Percentiles rank a stretch among this genome's conserved stretches.
Evolutionary conservation across 352 stramenopile species (phyloP).

Genomic region (Pythium folliculosum): DNA sequence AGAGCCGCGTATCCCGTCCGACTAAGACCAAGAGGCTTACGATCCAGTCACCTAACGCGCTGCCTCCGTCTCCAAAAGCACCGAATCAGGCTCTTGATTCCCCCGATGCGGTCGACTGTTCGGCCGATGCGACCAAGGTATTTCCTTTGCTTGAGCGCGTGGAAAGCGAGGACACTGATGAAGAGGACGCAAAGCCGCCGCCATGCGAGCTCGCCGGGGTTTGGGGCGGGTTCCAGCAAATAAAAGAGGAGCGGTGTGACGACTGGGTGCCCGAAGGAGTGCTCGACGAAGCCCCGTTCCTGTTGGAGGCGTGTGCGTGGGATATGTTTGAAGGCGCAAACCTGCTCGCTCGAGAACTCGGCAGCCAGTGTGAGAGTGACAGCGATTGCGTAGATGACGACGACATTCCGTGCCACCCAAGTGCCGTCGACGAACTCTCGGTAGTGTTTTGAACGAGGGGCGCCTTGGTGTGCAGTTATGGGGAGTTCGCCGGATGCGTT

Average conservation of each 20-base stretch:
- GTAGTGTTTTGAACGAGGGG: not conserved
- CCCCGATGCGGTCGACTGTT: not conserved
- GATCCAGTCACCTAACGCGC: not conserved
- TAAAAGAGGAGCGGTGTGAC: conserved; percentile 2
- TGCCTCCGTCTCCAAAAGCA: not conserved
- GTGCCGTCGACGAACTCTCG: not conserved
- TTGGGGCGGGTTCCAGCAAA: not conserved
- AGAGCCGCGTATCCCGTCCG: not conserved
- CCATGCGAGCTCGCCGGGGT: not conserved
- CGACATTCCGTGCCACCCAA: not conserved
- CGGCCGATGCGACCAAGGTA: not conserved
- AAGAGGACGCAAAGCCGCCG: not conserved
- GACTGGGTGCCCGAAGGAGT: conserved; percentile 7
- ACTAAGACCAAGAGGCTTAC: not conserved
- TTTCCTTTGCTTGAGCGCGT: not conserved
- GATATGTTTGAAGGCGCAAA: not conserved
- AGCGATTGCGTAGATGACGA: not conserved
- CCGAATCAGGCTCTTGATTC: not conserved
- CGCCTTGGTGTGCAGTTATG: not conserved
- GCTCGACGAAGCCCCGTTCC: not conserved
- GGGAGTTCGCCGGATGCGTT: too few relatives aligned
- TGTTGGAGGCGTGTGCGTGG: not conserved
- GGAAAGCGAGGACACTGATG: not conserved
- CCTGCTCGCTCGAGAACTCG: not conserved
- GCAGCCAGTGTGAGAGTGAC: not conserved